Base-by-base conservation (phyloP, 129 eudicot genomes). In the Oenanthe sinensis region DNA sequence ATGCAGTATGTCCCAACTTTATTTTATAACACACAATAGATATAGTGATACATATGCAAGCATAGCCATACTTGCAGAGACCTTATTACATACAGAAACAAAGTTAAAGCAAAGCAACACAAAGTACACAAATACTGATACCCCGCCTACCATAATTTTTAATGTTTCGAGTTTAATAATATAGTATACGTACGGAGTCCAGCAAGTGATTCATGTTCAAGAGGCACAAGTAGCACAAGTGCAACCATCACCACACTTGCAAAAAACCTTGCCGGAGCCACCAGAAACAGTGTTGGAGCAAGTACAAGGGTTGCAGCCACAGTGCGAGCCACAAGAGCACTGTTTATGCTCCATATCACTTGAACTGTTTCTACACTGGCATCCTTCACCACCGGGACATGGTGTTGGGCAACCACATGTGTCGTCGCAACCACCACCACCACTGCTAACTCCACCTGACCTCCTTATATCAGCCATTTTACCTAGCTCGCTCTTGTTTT, bases 211-310 rank as follows among this genome's bases (percentile, higher is more conserved):
- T 37, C 1, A 14, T 37, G 0, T 19, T 70, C 1, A 37, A 39
- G 75, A 16, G 15, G 75, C 45, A 42, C 75, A 70, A 4, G 75
- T 19, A 70, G 24, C 75, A 8, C 75, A 70, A 36, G 44, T 36
- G 45, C 75, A 70, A 70, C 24, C 16, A 16, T 39, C 48, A 8
- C 75, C 75, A 39, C 75, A 70, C 75, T 70, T 70, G 75, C 75
- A 70, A 0, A 17, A 70, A 12, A 13, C 75, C 75, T 70, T 70
- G 28, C 47, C 47, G 6, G 75, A 15, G 3, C 55, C 22, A 6
- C 75, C 75, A 0, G 75, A 42, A 19, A 39, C 46, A 8, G 12
- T 14, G 13, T 70, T 39, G 0, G 75, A 70, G 48, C 75, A 70
- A 8, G 0, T 6, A 16, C 75, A 70, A 70, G 75, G 75, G 13